Evolutionary conservation across 73 alveolate genomes (phyloP).

Genomic region (Paramecium octaurelia): DNA sequence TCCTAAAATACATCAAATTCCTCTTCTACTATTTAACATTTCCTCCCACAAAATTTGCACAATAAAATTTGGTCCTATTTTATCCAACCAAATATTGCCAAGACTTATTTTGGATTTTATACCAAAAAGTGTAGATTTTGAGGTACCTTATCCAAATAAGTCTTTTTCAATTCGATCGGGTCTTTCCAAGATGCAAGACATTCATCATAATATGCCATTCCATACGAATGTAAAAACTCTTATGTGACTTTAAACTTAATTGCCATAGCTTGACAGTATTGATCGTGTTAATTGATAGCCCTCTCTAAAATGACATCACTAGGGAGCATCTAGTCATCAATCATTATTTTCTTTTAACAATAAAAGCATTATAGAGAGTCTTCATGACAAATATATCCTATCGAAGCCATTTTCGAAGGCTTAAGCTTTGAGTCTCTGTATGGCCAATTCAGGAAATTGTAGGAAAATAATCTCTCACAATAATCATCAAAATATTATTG

Average conservation of each 20-base stretch:
- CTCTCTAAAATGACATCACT: not conserved
- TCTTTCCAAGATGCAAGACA: not conserved
- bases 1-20: slow-evolving; percentile 12
- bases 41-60: slow-evolving; percentile 44
- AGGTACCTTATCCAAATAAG: not conserved
- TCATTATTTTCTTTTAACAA: not conserved
- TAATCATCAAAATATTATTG: not conserved
- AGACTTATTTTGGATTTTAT: not conserved
- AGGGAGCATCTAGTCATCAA: not conserved
- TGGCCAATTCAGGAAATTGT: not conserved
- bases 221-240: slow-evolving; percentile 27
- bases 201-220: slow-evolving; percentile 11
- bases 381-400: not conserved
- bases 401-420: not conserved
- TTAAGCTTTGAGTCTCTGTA: not conserved
- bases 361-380: not conserved
- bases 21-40: not conserved
- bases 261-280: not conserved
- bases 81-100: slow-evolving; percentile 40
- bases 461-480: not conserved
- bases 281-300: not conserved
- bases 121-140: not conserved
- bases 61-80: not conserved
- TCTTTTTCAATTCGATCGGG: not conserved
- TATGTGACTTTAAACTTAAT: not conserved